Conservation (phyloP, 257 asterid genomes). For the Cordia subcordata region DNA sequence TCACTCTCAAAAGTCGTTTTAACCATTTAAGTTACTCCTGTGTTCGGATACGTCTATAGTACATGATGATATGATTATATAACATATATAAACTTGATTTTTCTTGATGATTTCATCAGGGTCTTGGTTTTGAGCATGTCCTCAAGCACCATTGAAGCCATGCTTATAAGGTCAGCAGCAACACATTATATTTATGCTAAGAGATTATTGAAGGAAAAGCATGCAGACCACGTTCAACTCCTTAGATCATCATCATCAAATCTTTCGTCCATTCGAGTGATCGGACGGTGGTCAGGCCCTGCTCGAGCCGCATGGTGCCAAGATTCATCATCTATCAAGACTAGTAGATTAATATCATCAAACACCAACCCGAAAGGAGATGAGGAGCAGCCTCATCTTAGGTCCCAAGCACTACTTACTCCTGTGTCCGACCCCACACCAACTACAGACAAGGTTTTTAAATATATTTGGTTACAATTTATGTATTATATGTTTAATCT, state of each 20-base stretch:
- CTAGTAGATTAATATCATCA: conserved; percentile 18
- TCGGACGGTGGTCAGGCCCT: conserved; percentile 21
- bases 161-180: conserved; percentile 40
- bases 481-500: too few relatives aligned
- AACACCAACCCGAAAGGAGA: conserved; percentile 24
- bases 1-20: too few relatives aligned
- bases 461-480: too few relatives aligned
- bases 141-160: conserved; percentile 35
- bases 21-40: too few relatives aligned
- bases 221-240: conserved; percentile 20
- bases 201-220: conserved; percentile 32
- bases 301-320: conserved; percentile 27
- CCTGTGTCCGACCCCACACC: conserved; percentile 62
- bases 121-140: conserved; percentile 29
- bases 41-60: too few relatives aligned
- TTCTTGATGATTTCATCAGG: not conserved
- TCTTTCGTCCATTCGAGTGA: conserved; percentile 16
- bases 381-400: conserved; percentile 14
- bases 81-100: too few relatives aligned
- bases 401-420: conserved; percentile 44
- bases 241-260: conserved; percentile 16
- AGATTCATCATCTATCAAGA: conserved; percentile 12
- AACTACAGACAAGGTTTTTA: conserved; percentile 53
- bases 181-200: conserved; percentile 28
- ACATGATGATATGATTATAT: too few relatives aligned